Conservation (phyloP, 2,329 filamentous ascomycete species). For the Eurotiales sp. region DNA sequence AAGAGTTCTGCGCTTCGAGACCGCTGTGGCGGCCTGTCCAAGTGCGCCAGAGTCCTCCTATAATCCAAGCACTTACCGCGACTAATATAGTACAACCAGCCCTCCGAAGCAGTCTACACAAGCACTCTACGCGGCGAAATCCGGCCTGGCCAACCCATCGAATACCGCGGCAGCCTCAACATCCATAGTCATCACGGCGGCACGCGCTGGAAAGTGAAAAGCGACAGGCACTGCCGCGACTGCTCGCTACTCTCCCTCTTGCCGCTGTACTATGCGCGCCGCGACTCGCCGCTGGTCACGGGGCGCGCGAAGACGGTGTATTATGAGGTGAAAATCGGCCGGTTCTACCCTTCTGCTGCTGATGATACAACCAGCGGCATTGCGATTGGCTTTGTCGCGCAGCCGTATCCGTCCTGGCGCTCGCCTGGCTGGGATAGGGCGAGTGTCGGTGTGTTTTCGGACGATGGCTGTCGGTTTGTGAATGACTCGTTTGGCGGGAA, state of each 20-base stretch:
- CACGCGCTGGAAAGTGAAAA: constrained; percentile 46
- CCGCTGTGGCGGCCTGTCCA: constrained; percentile 49
- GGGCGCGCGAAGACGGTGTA: constrained; percentile 53
- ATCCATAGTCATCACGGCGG: constrained; percentile 31
- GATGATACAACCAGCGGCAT: constrained; percentile 54
- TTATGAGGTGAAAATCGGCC: constrained; percentile 54
- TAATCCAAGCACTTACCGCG: no score
- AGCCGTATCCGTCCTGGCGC: constrained; percentile 60
- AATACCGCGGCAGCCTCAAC: constrained; percentile 11
- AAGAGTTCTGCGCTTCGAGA: constrained; percentile 51
- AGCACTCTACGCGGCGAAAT: constrained; percentile 45
- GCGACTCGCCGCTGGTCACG: constrained; percentile 49
- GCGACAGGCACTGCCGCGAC: constrained; percentile 44
- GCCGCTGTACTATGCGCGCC: constrained; percentile 53
- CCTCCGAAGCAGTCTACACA: constrained; percentile 40
- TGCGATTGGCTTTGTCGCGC: constrained; percentile 57
- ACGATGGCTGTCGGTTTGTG: constrained; percentile 61
- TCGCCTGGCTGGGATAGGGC: constrained; percentile 63
- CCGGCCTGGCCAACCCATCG: constrained; percentile 37
- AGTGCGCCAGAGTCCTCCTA: constrained; percentile 1
- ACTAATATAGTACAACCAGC: constrained; percentile 18
- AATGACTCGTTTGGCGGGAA: constrained; percentile 59
- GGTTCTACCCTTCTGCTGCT: no score
- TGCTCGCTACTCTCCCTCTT: constrained; percentile 52
- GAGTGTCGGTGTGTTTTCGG: constrained; percentile 58